Evolutionary conservation across 2,329 filamentous ascomycete genomes (phyloP).

Genomic region (Pseudodiploospora longispora): DNA sequence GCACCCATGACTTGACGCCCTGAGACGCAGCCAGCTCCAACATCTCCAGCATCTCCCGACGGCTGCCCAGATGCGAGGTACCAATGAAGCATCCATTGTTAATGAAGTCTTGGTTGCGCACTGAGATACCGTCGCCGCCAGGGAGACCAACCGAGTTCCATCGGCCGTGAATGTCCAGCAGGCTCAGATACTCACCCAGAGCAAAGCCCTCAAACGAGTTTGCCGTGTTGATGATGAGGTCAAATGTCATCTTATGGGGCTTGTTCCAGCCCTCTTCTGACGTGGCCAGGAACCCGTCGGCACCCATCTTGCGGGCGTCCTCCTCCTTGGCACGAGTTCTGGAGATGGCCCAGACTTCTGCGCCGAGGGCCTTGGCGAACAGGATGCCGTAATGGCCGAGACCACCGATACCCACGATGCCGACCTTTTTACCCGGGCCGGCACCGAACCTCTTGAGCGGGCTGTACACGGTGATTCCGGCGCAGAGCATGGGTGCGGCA

Average conservation of each 20-base stretch:
- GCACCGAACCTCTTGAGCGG: conserved; percentile 69
- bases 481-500: conserved; percentile 77
- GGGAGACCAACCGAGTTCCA: conserved; percentile 77
- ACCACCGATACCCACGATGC: conserved; percentile 64
- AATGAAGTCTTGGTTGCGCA: conserved; percentile 69
- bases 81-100: conserved; percentile 67
- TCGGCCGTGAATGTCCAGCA: conserved; percentile 73
- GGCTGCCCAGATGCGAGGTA: conserved; percentile 61
- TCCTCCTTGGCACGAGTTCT: conserved; percentile 52
- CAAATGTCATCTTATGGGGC: conserved; percentile 55
- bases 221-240: conserved; percentile 70
- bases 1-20: conserved; percentile 61
- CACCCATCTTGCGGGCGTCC: conserved; percentile 51
- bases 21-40: conserved; percentile 62
- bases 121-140: conserved; percentile 61
- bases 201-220: conserved; percentile 62
- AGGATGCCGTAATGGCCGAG: conserved; percentile 65
- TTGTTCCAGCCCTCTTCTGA: conserved; percentile 49
- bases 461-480: conserved; percentile 71
- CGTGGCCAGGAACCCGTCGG: conserved; percentile 52
- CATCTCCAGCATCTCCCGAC: conserved; percentile 65
- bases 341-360: conserved; percentile 55
- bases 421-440: conserved; percentile 72
- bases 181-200: conserved; percentile 61
- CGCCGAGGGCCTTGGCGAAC: conserved; percentile 60